A percentile compares a stretch with the other conserved stretches of the same genome.
phyloP scores from a whole-genome alignment of 345 rosid species.

The Dipteronia dyeriana region DNA sequence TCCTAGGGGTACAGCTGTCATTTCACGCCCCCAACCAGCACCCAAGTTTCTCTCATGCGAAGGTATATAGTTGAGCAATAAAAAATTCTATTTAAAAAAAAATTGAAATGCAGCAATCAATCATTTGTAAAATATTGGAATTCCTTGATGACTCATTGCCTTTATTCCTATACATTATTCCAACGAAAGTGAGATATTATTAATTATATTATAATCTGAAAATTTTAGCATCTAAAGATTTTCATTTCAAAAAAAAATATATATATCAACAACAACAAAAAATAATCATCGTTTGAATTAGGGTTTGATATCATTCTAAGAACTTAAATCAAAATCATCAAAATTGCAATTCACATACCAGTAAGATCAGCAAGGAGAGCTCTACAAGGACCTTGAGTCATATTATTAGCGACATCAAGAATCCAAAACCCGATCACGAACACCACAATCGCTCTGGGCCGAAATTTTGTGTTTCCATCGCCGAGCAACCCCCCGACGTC shows the following conservation, averaged over 20 bases:
- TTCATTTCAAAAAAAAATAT: not conserved
- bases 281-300: not conserved
- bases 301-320: conserved; percentile 12
- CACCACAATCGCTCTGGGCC: conserved; percentile 74
- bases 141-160: not conserved
- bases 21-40: not conserved
- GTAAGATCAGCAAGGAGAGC: conserved; percentile 98
- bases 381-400: conserved; percentile 95
- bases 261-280: not conserved
- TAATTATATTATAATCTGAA: not conserved
- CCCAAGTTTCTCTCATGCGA: not conserved
- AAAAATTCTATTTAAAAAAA: not conserved
- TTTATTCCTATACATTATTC: not conserved
- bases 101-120: not conserved
- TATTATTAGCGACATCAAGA: conserved; percentile 86
- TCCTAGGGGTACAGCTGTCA: conserved; percentile 1
- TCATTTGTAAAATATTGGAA: not conserved
- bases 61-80: not conserved
- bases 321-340: not conserved
- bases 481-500: conserved; percentile 91
- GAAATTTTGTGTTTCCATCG: conserved; percentile 43
- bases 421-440: conserved; percentile 94
- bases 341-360: conserved; percentile 43
- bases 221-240: conserved; percentile 4
- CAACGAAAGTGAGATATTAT: not conserved